Conservation (phyloP, 1,284 basidiomycete species). For the Papiliotrema terrestris region DNA sequence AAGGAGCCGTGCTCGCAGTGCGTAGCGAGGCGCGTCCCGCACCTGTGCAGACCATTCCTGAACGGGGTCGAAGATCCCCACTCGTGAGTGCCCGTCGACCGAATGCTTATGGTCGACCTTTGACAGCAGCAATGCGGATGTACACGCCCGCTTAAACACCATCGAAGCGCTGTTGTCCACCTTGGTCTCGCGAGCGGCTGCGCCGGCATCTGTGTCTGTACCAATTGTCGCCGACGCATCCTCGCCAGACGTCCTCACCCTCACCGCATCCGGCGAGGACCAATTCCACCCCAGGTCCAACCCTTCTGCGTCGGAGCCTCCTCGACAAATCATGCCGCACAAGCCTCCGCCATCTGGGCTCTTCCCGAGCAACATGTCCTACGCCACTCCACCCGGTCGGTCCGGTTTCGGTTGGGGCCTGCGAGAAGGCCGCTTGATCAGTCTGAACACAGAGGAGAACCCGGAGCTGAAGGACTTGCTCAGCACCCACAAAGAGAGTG, state of each 20-base stretch:
- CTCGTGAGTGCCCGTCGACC: conserved; percentile 28
- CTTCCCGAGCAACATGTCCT: conserved; percentile 37
- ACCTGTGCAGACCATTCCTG: conserved; percentile 50
- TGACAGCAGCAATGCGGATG: conserved; percentile 41
- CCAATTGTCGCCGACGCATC: conserved; percentile 14
- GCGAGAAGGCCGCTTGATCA: conserved; percentile 42
- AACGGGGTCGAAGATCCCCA: conserved; percentile 51
- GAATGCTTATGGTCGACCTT: neutral
- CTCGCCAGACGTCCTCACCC: conserved; percentile 37
- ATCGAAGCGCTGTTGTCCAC: conserved; percentile 47
- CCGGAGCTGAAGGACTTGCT: conserved; percentile 44
- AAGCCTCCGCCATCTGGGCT: conserved; percentile 45
- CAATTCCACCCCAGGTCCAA: conserved; percentile 39
- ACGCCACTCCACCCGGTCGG: conserved; percentile 31
- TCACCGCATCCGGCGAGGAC: conserved; percentile 37
- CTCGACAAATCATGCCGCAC: conserved; percentile 29
- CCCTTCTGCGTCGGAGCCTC: conserved; percentile 15
- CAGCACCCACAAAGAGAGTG: conserved; percentile 47
- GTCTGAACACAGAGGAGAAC: conserved; percentile 36
- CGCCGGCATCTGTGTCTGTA: conserved; percentile 8
- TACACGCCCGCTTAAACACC: conserved; percentile 44
- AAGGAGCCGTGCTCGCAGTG: conserved; percentile 51
- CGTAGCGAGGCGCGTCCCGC: conserved; percentile 48
- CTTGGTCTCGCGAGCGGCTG: conserved; percentile 27
- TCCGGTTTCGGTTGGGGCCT: conserved; percentile 44